These are phyloP conservation scores for Dissophora globulifera DNA, from an alignment of 192 early-diverging fungal species.

Conservation along the genomic window DNA sequence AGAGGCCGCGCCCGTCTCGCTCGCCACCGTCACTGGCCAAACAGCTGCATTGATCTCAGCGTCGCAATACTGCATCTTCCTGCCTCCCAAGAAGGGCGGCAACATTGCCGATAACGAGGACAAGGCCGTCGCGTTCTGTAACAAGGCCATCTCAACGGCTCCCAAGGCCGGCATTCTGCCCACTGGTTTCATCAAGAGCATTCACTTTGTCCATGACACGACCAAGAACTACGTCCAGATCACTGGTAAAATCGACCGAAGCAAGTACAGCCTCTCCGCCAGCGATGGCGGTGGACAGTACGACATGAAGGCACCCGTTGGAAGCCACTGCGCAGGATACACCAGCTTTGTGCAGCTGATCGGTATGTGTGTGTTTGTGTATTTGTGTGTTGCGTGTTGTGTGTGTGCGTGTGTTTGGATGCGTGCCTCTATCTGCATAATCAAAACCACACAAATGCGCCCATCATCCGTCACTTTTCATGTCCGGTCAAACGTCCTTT, in stretches of 20 bases:
- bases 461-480: too few species aligned
- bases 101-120: slow-evolving; percentile 40
- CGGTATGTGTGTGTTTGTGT: background rate
- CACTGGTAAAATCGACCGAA: slow-evolving; percentile 60
- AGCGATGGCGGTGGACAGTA: slow-evolving; percentile 66
- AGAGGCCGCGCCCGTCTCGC: background rate
- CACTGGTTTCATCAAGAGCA: slow-evolving; percentile 55
- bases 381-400: too few species aligned
- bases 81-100: slow-evolving; percentile 33
- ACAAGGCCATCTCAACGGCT: slow-evolving; percentile 33
- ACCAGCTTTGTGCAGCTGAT: slow-evolving; percentile 6
- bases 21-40: slow-evolving; percentile 9
- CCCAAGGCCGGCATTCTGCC: slow-evolving; percentile 50
- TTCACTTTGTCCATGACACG: slow-evolving; percentile 42
- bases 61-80: slow-evolving; percentile 43
- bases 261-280: slow-evolving; percentile 41
- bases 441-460: too few species aligned
- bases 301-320: slow-evolving; percentile 56
- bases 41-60: slow-evolving; percentile 26
- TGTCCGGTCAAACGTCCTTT: too few species aligned
- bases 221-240: slow-evolving; percentile 57
- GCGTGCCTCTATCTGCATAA: too few species aligned
- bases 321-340: slow-evolving; percentile 54
- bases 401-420: too few species aligned
- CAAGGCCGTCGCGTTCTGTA: slow-evolving; percentile 47